These are phyloP conservation scores for Begonia fuchsioides DNA, from an alignment of 306 rosid genomes.

Conservation along the genomic window DNA sequence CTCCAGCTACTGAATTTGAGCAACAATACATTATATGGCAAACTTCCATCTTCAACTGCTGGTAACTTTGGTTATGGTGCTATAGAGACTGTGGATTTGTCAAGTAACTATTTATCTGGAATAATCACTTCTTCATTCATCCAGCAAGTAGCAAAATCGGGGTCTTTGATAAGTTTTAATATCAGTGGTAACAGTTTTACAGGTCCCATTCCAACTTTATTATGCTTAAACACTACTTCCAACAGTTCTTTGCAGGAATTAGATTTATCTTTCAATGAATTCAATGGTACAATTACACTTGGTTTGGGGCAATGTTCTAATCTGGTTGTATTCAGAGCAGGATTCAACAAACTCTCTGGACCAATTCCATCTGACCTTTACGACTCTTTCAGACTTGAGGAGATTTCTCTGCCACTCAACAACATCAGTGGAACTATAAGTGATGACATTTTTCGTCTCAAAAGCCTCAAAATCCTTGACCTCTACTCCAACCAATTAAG, in stretches of 20 bases:
- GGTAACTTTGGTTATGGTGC: background rate
- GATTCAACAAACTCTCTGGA: constrained; percentile 43
- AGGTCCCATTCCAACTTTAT: constrained; percentile 47
- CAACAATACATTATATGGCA: constrained; percentile 31
- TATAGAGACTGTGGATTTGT: constrained; percentile 41
- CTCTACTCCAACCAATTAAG: constrained; percentile 48
- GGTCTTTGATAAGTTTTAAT: constrained; percentile 44
- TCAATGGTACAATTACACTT: constrained; percentile 22
- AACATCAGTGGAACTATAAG: constrained; percentile 36
- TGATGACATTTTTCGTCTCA: constrained; percentile 28
- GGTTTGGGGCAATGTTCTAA: constrained; percentile 56
- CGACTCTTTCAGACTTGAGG: constrained; percentile 21
- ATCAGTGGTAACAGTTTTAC: constrained; percentile 64
- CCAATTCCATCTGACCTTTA: constrained; percentile 48
- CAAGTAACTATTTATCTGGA: constrained; percentile 59
- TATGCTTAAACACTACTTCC: constrained; percentile 27
- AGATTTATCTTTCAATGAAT: constrained; percentile 58
- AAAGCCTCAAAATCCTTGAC: constrained; percentile 48
- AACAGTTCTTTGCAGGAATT: constrained; percentile 21
- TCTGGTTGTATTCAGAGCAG: constrained; percentile 50
- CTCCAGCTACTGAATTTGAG: constrained; percentile 42
- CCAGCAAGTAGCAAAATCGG: constrained; percentile 16
- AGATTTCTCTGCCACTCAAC: constrained; percentile 52
- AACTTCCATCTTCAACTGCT: constrained; percentile 12
- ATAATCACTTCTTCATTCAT: constrained; percentile 33